Evolutionary conservation across 768 basidiomycete genomes (phyloP).

Genomic region (Leccinellum luteum): DNA sequence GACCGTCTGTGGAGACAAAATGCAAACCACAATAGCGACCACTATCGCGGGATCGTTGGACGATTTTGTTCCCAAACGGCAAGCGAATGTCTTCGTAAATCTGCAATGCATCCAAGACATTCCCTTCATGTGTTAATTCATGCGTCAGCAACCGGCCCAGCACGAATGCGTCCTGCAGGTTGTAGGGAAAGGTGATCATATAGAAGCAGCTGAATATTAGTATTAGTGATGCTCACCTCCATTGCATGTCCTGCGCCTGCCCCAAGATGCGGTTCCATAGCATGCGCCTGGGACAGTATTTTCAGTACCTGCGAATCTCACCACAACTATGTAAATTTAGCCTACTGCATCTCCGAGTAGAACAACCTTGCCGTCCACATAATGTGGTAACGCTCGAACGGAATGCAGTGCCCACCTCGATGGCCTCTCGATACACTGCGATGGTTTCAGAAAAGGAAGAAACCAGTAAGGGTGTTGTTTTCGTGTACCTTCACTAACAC

Average conservation of each 20-base stretch:
- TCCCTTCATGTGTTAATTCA: slow-evolving; percentile 17
- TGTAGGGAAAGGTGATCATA: not conserved
- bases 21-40: slow-evolving; percentile 27
- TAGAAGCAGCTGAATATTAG: not conserved
- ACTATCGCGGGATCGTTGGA: slow-evolving; percentile 12
- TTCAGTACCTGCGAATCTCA: not conserved
- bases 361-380: slow-evolving; percentile 38
- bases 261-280: slow-evolving; percentile 45
- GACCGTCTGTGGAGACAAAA: not conserved
- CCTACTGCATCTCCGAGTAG: slow-evolving; percentile 50
- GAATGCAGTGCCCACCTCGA: slow-evolving; percentile 45
- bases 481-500: slow-evolving; percentile 13
- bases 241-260: slow-evolving; percentile 51
- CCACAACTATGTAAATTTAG: not conserved
- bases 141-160: slow-evolving; percentile 30
- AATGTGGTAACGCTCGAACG: slow-evolving; percentile 39
- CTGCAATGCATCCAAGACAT: slow-evolving; percentile 27
- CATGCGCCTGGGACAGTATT: slow-evolving; percentile 38
- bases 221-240: slow-evolving; percentile 33
- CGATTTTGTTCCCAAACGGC: slow-evolving; percentile 28
- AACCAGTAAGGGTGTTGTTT: not conserved
- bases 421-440: slow-evolving; percentile 35
- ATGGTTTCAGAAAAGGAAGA: not conserved
- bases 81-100: slow-evolving; percentile 33
- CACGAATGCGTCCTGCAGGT: slow-evolving; percentile 28